Evolutionary conservation across 2,329 filamentous ascomycete genomes (phyloP), one percentile per base, ranked within the genome.

Genomic region (Aspergillus eucalypticola): DNA sequence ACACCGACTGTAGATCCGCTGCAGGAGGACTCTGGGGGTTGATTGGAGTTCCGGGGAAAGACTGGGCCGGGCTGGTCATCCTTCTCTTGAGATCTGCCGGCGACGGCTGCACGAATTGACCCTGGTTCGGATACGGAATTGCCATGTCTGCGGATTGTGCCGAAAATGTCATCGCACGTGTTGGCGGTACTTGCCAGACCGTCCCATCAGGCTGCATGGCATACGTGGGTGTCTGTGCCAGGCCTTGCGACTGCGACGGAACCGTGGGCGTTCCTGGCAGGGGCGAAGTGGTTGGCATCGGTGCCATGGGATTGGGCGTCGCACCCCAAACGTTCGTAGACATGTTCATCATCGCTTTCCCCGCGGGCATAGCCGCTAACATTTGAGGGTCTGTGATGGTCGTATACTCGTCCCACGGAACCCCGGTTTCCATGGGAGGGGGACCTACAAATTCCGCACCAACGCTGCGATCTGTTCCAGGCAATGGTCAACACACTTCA

Each of bases 371-470:
- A 2, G 66, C 67, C n/a, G 72, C 68, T 32, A 77, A 57, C 59
- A 75, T 62, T 42, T 76, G 74, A 5, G 72, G 71, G 51, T 76
- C 75, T 19, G 70, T 69, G 49, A 77, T 72, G 17, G 73, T 73
- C 23, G 75, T 70, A 51, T 71, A 75, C 54, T 75, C 72, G 46
- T 78, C 74, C 76, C 76, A 78, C 8, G 71, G 64, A 3, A 75
- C 70, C 17, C 72, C 70, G 4, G 71, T 66, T 46, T 76, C 72
- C 58, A 77, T 69, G 11, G 74, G 60, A 42, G 68, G 70, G 23
- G 69, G 65, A 19, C 73, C 57, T 42, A 69, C 61, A 54, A 74
- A 71, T 41, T 75, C 71, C 23, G 70, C 59, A 55, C 66, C 67
- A 52, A 70, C 68, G 21, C 67, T 63, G 39, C 67, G 69, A 55